Evolutionary conservation across 306 rosid species (phyloP), one percentile per base, ranked within the genome.

Genomic region (Corylus americana): DNA sequence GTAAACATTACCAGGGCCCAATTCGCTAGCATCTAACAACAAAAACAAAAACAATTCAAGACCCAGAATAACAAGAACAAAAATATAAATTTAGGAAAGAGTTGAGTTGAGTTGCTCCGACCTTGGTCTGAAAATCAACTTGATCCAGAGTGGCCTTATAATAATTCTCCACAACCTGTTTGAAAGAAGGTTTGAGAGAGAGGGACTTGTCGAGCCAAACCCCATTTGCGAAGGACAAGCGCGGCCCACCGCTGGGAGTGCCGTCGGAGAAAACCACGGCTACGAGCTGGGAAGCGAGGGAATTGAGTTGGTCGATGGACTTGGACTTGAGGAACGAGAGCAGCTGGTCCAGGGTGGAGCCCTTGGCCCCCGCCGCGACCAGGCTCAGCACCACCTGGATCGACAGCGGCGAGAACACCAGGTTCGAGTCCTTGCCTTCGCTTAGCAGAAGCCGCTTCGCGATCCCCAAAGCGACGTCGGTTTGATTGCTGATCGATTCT

Each of bases 361-460:
- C 98, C 47, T 83, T 84, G 4, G 95, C 91, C 2, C 91, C 97
- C 11, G 95, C 85, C 0, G 95, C 92, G 61, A 92, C 74, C 37
- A 87, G 74, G 89, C 98, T 91, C 0, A 94, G 86, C 47, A 86
- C 88, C 8, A 86, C 87, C 51, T 94, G 92, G 70, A 94, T 51
- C 37, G 97, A 94, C 42, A 89, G 70, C 8, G 98, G 98, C 55
- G 98, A 94, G 76, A 87, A 80, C 2, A 94, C 97, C 0, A 86
- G 42, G 87, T 94, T 94, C 9, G 84, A 80, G 72, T 69, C 57
- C 25, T 74, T 51, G 74, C 73, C 88, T 31, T 86, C 79, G 75
- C 79, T 62, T 37, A 63, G 85, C 42, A 94, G 78, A 3, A 92
- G 29, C 11, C 57, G 83, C 84, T 88, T 91, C 2, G 97, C 78